Evolutionary conservation across 1,139 yeast genomes (phyloP), one percentile per base, ranked within the genome.

Genomic region (Hemisphaericaspora lyxosophila): DNA sequence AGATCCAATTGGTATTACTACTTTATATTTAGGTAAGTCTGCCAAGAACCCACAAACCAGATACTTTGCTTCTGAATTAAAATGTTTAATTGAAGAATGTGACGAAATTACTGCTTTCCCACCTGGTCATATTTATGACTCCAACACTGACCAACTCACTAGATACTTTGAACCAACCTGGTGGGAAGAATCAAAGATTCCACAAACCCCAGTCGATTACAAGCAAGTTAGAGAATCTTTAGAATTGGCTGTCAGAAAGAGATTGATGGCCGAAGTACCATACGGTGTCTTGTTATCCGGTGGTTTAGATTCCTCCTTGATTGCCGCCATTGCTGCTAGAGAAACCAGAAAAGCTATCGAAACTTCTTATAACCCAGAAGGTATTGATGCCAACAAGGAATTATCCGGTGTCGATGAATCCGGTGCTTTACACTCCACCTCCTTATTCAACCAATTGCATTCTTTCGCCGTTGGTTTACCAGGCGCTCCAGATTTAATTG

Each of bases 211-310:
- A 38, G 87, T 84, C 34, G 96, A 90, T 62, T 80, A 72, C 60
- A 78, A 64, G 54, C 56, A 70, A 43, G 78, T 92, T 46, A 84
- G 97, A 64, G 85, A 82, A 56, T 64, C 86, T 35, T 78, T 92
- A 59, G 98, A 92, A 67, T 73, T 85, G 70, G 92, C 98, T 36
- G 98, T 92, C 40, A 85, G 97, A 75, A 94, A 92, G 85, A 84
- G 98, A 76, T 79, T 92, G 59, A 92, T 92, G 98, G 94, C 97
- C 40, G 98, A 92, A 71, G 98, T 92, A 45, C 97, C 98, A 40
- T 90, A 88, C 66, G 98, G 98, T 70, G 98, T 92, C 33, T 73
- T 92, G 54, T 75, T 92, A 52, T 88, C 97, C 26, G 98, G 98
- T 60, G 98, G 98, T 48, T 78, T 92, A 55, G 98, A 92, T 64